Evolutionary conservation across 1,284 basidiomycete species (phyloP).

Genomic region (Sparassis latifolia): DNA sequence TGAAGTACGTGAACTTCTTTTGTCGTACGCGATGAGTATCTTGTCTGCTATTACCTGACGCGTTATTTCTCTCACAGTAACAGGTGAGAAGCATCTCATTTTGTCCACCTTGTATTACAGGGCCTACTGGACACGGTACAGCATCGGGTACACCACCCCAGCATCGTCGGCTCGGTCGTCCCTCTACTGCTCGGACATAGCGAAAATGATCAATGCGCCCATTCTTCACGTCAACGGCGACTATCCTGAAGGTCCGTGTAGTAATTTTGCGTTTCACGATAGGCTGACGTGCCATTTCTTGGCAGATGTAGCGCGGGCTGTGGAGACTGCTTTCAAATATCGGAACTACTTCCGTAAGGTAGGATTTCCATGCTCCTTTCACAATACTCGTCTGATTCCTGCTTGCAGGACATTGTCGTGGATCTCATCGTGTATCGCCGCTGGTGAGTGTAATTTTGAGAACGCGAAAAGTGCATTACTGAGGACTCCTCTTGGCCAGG

Average conservation of each 20-base stretch:
- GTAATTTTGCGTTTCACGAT: neutral
- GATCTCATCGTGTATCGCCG: conserved; percentile 85
- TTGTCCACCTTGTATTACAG: neutral
- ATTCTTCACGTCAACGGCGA: conserved; percentile 92
- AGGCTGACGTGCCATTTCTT: conserved; percentile 1
- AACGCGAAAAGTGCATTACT: neutral
- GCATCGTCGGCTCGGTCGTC: conserved; percentile 78
- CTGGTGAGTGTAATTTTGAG: conserved; percentile 40
- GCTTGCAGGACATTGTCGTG: conserved; percentile 67
- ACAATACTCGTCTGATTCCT: conserved; percentile 41
- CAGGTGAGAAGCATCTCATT: conserved; percentile 30
- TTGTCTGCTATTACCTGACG: neutral
- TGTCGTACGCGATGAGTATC: neutral
- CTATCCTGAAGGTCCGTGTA: conserved; percentile 66
- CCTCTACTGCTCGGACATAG: conserved; percentile 83
- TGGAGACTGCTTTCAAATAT: conserved; percentile 79
- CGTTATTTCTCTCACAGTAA: conserved; percentile 32
- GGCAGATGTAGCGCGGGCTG: conserved; percentile 69
- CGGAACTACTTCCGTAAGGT: conserved; percentile 78
- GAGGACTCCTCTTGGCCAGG: conserved; percentile 23
- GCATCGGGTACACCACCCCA: conserved; percentile 87
- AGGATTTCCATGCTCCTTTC: conserved; percentile 72
- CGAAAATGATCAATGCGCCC: conserved; percentile 85
- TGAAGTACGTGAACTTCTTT: conserved; percentile 57
- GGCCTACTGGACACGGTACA: conserved; percentile 23